Evolutionary conservation across 2,329 filamentous ascomycete species (phyloP), one percentile per base, ranked within the genome.

Genomic region (Coniochaeta pulveracea): DNA sequence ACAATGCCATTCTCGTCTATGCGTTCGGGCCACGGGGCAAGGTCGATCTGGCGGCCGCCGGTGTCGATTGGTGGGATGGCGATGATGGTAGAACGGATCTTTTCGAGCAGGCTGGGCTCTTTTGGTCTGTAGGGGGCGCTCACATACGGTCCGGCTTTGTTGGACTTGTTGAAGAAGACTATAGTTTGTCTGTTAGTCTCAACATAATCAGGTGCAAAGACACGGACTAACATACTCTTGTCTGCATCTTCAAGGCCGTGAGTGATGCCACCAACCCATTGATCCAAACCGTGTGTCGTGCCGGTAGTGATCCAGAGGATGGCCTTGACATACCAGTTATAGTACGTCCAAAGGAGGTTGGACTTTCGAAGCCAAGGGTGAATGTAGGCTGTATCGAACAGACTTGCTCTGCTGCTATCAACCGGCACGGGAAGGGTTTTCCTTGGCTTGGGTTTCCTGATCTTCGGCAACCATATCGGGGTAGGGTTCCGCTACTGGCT

Each of bases 341-440:
- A 69, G 34, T 60, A 60, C 1, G 41, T 42, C 65, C 65, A 69
- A 5, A 61, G 52, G 3, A 62, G 38, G 1, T 42, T 48, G 10
- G 58, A 58, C n/a, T 54, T 53, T 36, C 63, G 59, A 1, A 69
- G 47, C 4, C 57, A 37, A 0, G 60, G 59, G n/a, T 66, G 64
- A 5, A 62, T 58, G 34, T 69, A 69, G 4, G 63, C 61, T 0
- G 65, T 68, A 38, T 69, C 64, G 38, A 70, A 68, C 5, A 69
- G 44, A 34, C 62, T 66, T 8, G 63, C 63, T 2, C 61, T 51
- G 1, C 58, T 57, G 3, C 58, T 55, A 39, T 69, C 65, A 10
- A 64, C 55, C 0, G 65, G 64, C 24, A 66, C 63, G 6, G 30
- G 30, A 3, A 33, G 30, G 28, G 63, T 63, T 7, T 49, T 54